Percentiles rank a stretch among this genome's conserved stretches.
Conservation (phyloP, 768 basidiomycete genomes). For the Phaeotremella fagi region DNA sequence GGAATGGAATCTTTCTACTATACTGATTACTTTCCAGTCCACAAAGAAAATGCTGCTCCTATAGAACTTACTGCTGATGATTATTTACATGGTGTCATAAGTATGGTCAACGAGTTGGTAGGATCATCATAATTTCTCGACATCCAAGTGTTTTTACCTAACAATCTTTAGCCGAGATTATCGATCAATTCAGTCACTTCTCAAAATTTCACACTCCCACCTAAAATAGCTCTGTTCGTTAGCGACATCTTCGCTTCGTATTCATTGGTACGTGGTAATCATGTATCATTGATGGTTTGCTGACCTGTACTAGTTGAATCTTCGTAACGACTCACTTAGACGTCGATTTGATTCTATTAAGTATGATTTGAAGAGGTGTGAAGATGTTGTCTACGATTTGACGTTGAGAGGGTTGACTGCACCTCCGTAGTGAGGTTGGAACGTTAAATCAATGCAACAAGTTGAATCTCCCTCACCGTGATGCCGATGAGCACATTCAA, state of each 20-base stretch:
- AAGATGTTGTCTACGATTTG: slow-evolving; percentile 51
- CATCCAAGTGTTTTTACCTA: neutral
- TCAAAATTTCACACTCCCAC: slow-evolving; percentile 48
- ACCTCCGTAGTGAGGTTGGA: neutral
- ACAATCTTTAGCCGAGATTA: slow-evolving; percentile 38
- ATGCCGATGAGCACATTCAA: too few species aligned
- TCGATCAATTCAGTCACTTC: slow-evolving; percentile 50
- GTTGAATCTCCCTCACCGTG: too few species aligned
- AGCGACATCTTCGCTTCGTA: slow-evolving; percentile 51
- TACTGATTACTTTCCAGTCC: slow-evolving; percentile 47
- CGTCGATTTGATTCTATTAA: slow-evolving; percentile 51
- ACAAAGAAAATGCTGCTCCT: slow-evolving; percentile 36
- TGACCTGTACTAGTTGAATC: slow-evolving; percentile 42
- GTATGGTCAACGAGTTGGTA: slow-evolving; percentile 50
- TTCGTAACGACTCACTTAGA: slow-evolving; percentile 51
- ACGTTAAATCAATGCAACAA: too few species aligned
- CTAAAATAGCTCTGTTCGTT: slow-evolving; percentile 50
- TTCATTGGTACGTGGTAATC: slow-evolving; percentile 33
- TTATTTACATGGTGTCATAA: slow-evolving; percentile 51
- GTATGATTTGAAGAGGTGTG: slow-evolving; percentile 51
- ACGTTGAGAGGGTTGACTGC: slow-evolving; percentile 44
- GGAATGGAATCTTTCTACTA: slow-evolving; percentile 33
- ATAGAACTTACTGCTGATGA: slow-evolving; percentile 50
- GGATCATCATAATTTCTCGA: slow-evolving; percentile 9
- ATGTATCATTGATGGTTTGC: neutral